These are phyloP conservation scores for Kappamyces sp. DNA, from an alignment of 192 early-diverging fungal genomes.

Conservation along the genomic window DNA sequence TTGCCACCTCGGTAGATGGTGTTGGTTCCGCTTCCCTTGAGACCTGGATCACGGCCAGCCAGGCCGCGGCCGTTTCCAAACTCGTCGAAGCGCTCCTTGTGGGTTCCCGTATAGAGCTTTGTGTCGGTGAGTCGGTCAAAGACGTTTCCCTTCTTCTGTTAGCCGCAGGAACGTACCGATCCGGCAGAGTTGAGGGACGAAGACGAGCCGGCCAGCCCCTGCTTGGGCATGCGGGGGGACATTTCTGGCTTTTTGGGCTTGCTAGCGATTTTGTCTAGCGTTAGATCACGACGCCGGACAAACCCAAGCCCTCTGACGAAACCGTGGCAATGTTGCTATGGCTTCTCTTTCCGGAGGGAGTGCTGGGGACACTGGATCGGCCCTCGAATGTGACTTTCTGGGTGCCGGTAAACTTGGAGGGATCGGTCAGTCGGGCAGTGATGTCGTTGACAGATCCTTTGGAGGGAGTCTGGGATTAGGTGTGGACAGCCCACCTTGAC, in stretches of 20 bases:
- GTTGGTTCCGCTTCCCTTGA: conserved; percentile 25
- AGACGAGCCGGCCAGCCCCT: no score
- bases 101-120: conserved; percentile 41
- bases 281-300: background rate
- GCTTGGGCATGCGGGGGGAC: background rate
- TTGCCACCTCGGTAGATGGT: conserved; percentile 36
- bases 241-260: conserved; percentile 10
- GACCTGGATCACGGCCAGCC: conserved; percentile 34
- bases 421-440: conserved; percentile 11
- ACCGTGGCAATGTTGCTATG: background rate
- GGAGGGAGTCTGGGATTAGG: no score
- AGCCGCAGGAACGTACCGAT: no score
- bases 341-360: background rate
- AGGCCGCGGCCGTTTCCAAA: conserved; percentile 39
- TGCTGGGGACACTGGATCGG: no score
- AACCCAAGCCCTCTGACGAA: background rate
- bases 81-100: conserved; percentile 50
- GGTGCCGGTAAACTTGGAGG: conserved; percentile 9
- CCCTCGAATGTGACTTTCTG: background rate
- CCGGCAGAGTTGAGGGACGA: no score
- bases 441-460: conserved; percentile 7
- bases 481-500: no score
- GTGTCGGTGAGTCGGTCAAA: conserved; percentile 45
- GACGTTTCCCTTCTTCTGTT: conserved; percentile 21
- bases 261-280: background rate